Base-by-base conservation (phyloP, 1,284 basidiomycete species). In the Coniferiporia sulphurascens region DNA sequence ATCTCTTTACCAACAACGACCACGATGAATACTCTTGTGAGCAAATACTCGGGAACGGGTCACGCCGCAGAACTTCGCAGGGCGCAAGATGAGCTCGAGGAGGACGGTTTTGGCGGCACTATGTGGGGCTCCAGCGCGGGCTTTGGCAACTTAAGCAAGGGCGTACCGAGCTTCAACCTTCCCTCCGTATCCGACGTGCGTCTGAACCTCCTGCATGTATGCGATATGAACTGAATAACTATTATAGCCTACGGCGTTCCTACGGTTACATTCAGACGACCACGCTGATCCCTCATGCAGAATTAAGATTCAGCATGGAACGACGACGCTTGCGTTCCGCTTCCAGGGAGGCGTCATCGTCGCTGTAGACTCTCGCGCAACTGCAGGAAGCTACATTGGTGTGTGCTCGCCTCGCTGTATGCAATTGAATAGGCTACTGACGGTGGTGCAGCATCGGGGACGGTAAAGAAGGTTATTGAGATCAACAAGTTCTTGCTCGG, bases 291-390 rank as follows among this genome's bases (percentile, higher is more conserved):
- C 95, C 43, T 85, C 83, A 63, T 96, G 94, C 78, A 87, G 84
- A 73, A 99, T 99, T 78, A 99, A 99, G 81, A 95, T 99, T 65
- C 89, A 95, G 69, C 97, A 99, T 75, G 97, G 97, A 69, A 99
- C 97, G 15, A 99, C 97, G 3, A 99, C 97, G 3, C 83, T 99
- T 50, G 97, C 97, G 8, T 99, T 99, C 84, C 84, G 94, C 71
- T 99, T 91, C 79, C 78, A 92, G 70, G 97, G 96, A 45, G 97
- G 97, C 56, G 95, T 99, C 64, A 96, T 99, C 62, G 96, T 99
- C 21, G 92, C 94, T 32, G 97, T 99, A 34, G 97, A 99, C 74
- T 99, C 96, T 48, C 79, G 97, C 72, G 97, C 97, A 41, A 99
- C 96, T 6, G 93, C 96, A 21, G 97, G 97, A 69, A 93, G 87